Percentiles rank a stretch among this genome's conserved stretches.
Evolutionary conservation across 2,329 filamentous ascomycete genomes (phyloP).

Genomic region (Knoxdaviesia proteae): DNA sequence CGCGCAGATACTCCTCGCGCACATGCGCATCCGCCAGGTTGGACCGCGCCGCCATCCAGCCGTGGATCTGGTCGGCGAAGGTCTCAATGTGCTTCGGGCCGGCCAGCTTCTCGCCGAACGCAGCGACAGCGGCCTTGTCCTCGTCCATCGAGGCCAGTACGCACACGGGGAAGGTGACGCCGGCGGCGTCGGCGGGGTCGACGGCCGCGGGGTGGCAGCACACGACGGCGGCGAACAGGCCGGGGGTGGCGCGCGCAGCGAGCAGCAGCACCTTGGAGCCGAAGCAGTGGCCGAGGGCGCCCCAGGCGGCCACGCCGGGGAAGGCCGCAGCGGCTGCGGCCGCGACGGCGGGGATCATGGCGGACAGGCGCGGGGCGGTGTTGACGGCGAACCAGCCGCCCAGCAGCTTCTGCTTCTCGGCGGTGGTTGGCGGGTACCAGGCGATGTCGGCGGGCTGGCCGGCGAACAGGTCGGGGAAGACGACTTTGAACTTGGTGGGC

Average conservation of each 20-base stretch:
- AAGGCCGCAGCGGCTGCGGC: slow-evolving; percentile 29
- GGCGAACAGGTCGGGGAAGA: slow-evolving; percentile 83
- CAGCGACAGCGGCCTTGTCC: slow-evolving; percentile 28
- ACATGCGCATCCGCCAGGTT: slow-evolving; percentile 34
- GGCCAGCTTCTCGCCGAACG: slow-evolving; percentile 31
- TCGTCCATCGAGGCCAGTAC: slow-evolving; percentile 49
- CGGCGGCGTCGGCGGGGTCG: slow-evolving; percentile 36
- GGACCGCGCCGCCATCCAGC: slow-evolving; percentile 51
- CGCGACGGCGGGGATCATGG: no score
- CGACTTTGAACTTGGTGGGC: slow-evolving; percentile 54
- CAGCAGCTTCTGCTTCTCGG: slow-evolving; percentile 40
- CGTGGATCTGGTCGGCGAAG: slow-evolving; percentile 48
- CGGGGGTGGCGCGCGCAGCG: slow-evolving; percentile 26
- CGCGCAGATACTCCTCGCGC: slow-evolving; percentile 39
- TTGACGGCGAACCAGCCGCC: slow-evolving; percentile 34
- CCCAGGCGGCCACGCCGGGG: slow-evolving; percentile 35
- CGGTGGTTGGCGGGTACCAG: slow-evolving; percentile 40
- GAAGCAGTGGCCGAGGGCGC: slow-evolving; percentile 47
- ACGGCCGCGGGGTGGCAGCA: slow-evolving; percentile 42
- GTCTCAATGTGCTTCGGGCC: slow-evolving; percentile 40
- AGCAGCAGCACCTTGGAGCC: slow-evolving; percentile 45
- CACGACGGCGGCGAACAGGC: slow-evolving; percentile 28
- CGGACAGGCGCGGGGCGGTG: slow-evolving; percentile 27
- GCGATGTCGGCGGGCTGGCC: slow-evolving; percentile 42
- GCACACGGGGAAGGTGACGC: slow-evolving; percentile 38